phyloP scores from a whole-genome alignment of 2,329 filamentous ascomycete species.

The Trichoderma atroviride region DNA sequence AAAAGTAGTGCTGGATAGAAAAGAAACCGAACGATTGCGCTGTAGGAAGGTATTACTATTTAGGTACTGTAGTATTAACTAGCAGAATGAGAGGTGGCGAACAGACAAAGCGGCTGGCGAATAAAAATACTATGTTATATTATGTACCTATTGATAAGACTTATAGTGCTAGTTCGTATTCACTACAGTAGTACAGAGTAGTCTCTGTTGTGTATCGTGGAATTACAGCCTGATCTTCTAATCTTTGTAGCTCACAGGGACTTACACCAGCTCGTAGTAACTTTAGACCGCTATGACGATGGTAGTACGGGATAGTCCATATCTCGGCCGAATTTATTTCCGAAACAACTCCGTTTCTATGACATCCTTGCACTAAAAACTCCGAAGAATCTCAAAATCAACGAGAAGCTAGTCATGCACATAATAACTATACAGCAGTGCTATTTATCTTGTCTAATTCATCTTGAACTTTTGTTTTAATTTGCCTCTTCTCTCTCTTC shows the following conservation, averaged over 20 bases:
- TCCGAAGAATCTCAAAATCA: background rate
- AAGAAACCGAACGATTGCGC: background rate
- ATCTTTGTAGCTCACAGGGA: background rate
- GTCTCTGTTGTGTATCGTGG: background rate
- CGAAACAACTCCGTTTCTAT: background rate
- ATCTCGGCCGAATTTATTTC: background rate
- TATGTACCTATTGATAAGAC: no score
- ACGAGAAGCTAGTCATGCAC: background rate
- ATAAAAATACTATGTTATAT: background rate
- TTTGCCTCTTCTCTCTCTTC: background rate
- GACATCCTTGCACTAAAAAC: background rate
- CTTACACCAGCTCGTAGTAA: background rate
- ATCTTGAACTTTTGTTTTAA: background rate
- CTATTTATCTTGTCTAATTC: background rate
- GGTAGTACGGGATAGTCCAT: background rate
- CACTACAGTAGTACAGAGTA: background rate
- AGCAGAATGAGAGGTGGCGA: no score
- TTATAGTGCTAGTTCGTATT: background rate
- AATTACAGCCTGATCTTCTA: background rate
- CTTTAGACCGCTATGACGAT: background rate
- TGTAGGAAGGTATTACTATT: background rate
- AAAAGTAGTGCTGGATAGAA: background rate
- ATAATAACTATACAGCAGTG: background rate
- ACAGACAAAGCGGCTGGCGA: background rate
- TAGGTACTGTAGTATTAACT: background rate